These are phyloP conservation scores for Pythium volutum DNA, from an alignment of 352 stramenopile species.

Conservation along the genomic window DNA sequence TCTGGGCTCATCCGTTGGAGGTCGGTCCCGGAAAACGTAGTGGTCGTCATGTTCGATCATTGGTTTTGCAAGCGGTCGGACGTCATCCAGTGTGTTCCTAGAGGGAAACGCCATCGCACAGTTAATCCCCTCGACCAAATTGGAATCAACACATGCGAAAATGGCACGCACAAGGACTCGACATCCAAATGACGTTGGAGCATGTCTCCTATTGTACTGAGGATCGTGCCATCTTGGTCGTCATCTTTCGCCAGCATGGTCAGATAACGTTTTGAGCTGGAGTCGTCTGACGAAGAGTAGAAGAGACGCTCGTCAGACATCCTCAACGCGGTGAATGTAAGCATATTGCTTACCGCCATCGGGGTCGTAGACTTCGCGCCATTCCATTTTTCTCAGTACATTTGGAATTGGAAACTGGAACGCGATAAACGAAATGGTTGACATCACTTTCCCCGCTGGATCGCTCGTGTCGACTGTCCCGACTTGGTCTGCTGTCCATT, in stretches of 20 bases:
- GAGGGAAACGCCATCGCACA: neutral
- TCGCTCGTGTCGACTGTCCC: constrained; percentile 3
- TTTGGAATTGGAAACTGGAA: constrained; percentile 20
- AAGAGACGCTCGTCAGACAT: neutral
- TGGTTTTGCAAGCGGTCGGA: constrained; percentile 1
- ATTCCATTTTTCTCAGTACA: constrained; percentile 11
- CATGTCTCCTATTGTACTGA: constrained; percentile 13
- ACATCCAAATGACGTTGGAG: neutral
- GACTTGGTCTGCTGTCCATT: constrained; percentile 4
- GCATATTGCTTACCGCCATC: neutral
- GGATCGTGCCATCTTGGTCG: constrained; percentile 2
- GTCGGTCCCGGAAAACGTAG: constrained; percentile 6
- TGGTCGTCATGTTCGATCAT: constrained; percentile 16
- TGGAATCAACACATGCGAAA: neutral
- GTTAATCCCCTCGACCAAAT: neutral
- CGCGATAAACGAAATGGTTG: constrained; percentile 19
- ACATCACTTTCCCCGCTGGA: constrained; percentile 21
- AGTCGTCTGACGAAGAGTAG: neutral
- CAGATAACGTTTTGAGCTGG: constrained; percentile 10
- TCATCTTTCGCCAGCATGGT: constrained; percentile 16
- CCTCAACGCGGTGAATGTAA: neutral
- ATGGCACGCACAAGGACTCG: constrained; percentile 11
- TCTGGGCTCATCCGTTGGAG: neutral
- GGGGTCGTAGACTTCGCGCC: constrained; percentile 23
- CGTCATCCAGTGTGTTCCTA: constrained; percentile 15